Percentiles rank a stretch among this genome's conserved stretches.
These are phyloP conservation scores for Poa annua DNA, from an alignment of 176 grass and related monocot genomes.

Conservation along the genomic window DNA sequence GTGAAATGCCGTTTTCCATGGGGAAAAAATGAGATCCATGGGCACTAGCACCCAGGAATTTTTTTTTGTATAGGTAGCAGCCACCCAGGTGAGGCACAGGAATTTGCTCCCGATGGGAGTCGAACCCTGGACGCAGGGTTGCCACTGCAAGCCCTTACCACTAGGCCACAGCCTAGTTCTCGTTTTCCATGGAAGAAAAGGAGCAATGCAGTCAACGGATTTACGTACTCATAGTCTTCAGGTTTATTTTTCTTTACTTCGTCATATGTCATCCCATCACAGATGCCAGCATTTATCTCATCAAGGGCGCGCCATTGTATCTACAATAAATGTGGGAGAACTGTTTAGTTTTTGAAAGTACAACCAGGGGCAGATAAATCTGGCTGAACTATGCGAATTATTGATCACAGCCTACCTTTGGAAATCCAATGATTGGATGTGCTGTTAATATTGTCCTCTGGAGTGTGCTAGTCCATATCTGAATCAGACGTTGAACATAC, in stretches of 20 bases:
- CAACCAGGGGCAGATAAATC: constrained; percentile 14
- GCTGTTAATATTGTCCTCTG: constrained; percentile 95
- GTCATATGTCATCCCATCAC: constrained; percentile 99
- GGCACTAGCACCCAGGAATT: too few species aligned
- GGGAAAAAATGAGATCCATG: too few species aligned
- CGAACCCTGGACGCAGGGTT: too few species aligned
- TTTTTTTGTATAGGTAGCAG: too few species aligned
- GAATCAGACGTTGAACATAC: constrained; percentile 34
- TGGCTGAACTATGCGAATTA: constrained; percentile 37
- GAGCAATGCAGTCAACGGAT: constrained; percentile 1
- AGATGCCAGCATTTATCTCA: constrained; percentile 90
- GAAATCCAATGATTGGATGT: constrained; percentile 88
- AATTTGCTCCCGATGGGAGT: too few species aligned
- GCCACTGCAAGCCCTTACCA: too few species aligned
- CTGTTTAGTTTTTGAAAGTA: constrained; percentile 31
- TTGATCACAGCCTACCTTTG: constrained; percentile 69
- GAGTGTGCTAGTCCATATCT: constrained; percentile 99
- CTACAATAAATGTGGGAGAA: constrained; percentile 57
- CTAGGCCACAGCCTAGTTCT: too few species aligned
- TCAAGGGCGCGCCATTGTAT: constrained; percentile 99
- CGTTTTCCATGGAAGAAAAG: constrained; percentile 15
- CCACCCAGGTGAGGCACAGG: too few species aligned
- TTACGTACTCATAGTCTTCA: constrained; percentile 91
- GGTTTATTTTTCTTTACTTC: constrained; percentile 96
- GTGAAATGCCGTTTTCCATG: constrained; percentile 8